Percentiles rank a stretch among this genome's conserved stretches.
phyloP scores from a whole-genome alignment of 1,139 yeast species.

The Debaryomyces sp. region DNA sequence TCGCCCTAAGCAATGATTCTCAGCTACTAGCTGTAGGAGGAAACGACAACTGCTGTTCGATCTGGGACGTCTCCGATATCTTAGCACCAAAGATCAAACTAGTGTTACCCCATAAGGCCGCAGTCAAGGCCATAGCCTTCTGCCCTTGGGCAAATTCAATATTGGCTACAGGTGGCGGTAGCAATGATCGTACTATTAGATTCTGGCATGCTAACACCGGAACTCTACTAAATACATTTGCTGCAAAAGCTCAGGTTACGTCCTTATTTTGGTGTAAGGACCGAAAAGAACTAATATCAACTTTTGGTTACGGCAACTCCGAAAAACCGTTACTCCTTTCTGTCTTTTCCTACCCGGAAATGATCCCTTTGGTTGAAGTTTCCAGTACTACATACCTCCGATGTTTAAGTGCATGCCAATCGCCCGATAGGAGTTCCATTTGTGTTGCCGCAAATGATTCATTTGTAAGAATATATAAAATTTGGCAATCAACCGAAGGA shows the following conservation, averaged over 20 bases:
- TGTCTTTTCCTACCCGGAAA: slow-evolving; percentile 67
- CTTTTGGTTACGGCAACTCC: slow-evolving; percentile 75
- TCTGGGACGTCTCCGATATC: slow-evolving; percentile 60
- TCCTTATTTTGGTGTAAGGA: slow-evolving; percentile 74
- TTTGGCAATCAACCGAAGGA: slow-evolving; percentile 52
- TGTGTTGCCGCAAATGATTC: slow-evolving; percentile 80
- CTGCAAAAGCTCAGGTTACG: slow-evolving; percentile 76
- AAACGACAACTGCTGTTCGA: slow-evolving; percentile 68
- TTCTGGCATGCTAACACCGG: slow-evolving; percentile 88
- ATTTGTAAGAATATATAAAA: slow-evolving; percentile 68
- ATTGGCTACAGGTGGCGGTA: slow-evolving; percentile 50
- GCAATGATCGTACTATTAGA: slow-evolving; percentile 49
- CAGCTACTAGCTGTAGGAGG: slow-evolving; percentile 69
- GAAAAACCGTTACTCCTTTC: slow-evolving; percentile 50
- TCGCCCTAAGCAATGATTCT: slow-evolving; percentile 52
- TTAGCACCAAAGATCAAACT: slow-evolving; percentile 45
- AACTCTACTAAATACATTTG: slow-evolving; percentile 55
- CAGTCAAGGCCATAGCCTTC: slow-evolving; percentile 47
- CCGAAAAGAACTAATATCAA: slow-evolving; percentile 67
- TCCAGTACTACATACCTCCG: slow-evolving; percentile 57
- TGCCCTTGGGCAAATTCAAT: slow-evolving; percentile 48
- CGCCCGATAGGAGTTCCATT: slow-evolving; percentile 62
- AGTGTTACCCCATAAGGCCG: slow-evolving; percentile 46
- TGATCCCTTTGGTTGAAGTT: slow-evolving; percentile 53
- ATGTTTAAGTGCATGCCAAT: slow-evolving; percentile 63